Conservation (phyloP, 371 early-diverging fungal species). For the Apophysomyces trapeziformis region DNA sequence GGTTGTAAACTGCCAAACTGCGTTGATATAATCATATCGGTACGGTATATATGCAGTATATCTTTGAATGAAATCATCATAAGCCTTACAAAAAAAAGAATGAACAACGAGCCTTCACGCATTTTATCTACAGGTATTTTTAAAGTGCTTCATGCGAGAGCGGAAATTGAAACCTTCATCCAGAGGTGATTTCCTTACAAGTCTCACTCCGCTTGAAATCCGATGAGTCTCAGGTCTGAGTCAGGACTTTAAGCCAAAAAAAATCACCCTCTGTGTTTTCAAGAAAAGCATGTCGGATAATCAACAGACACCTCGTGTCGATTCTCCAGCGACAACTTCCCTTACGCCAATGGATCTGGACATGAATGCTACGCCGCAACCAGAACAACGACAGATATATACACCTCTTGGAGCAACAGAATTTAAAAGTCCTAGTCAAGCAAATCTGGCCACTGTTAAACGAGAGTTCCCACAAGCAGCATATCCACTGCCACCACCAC, state of each 20-base stretch:
- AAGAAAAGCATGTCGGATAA: constrained; percentile 12
- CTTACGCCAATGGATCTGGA: constrained; percentile 31
- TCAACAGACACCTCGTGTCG: constrained; percentile 18
- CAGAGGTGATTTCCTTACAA: too few relatives aligned
- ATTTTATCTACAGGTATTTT: too few relatives aligned
- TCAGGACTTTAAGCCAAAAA: neutral
- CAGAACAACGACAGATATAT: constrained; percentile 25
- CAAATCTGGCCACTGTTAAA: constrained; percentile 5
- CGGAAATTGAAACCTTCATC: too few relatives aligned
- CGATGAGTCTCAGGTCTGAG: too few relatives aligned
- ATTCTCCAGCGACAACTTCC: constrained; percentile 26
- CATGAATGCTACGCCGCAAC: constrained; percentile 21
- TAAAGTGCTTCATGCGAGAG: too few relatives aligned
- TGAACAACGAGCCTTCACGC: too few relatives aligned
- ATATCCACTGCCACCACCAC: constrained; percentile 18
- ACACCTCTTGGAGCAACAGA: constrained; percentile 13
- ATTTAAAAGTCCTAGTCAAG: constrained; percentile 28
- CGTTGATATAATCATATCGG: too few relatives aligned
- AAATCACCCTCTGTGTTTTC: neutral
- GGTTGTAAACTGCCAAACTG: too few relatives aligned
- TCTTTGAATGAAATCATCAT: too few relatives aligned
- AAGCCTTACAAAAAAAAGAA: too few relatives aligned
- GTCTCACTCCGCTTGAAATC: too few relatives aligned
- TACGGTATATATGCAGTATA: too few relatives aligned
- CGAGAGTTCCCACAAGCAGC: constrained; percentile 8